These are phyloP conservation scores for Dissophora globulifera DNA, from an alignment of 192 early-diverging fungal genomes.

Conservation along the genomic window DNA sequence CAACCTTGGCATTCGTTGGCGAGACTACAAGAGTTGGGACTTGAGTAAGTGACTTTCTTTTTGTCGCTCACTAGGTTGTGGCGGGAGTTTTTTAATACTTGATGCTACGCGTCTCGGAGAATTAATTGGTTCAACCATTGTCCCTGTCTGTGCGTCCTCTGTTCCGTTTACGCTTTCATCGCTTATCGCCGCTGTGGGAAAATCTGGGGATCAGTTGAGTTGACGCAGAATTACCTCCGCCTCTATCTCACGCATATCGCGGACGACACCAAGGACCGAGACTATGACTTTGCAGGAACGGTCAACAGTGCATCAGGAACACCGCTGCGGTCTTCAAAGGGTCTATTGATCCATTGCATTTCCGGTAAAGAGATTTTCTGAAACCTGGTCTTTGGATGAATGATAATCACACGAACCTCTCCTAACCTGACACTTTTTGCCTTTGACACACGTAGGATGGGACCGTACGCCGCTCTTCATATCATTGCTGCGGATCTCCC, in stretches of 20 bases:
- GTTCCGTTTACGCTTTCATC: background rate
- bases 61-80: background rate
- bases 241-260: slow-evolving; percentile 48
- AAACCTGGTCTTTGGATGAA: too few species aligned
- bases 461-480: slow-evolving; percentile 53
- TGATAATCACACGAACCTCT: too few species aligned
- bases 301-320: background rate
- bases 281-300: background rate
- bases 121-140: too few species aligned
- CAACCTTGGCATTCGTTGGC: slow-evolving; percentile 32
- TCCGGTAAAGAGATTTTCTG: slow-evolving; percentile 15
- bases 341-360: slow-evolving; percentile 44
- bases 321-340: slow-evolving; percentile 10
- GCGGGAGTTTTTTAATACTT: too few species aligned
- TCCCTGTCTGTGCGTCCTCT: background rate
- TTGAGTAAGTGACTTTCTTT: slow-evolving; percentile 23
- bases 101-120: too few species aligned
- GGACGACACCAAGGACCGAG: slow-evolving; percentile 22
- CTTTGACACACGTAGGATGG: slow-evolving; percentile 25
- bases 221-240: slow-evolving; percentile 52
- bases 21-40: slow-evolving; percentile 50
- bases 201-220: slow-evolving; percentile 22
- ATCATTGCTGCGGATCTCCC: slow-evolving; percentile 41
- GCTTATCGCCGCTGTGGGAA: too few species aligned
- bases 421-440: background rate